These are phyloP conservation scores for Oryza officinalis DNA, from an alignment of 176 grass and related monocot species.

Conservation along the genomic window DNA sequence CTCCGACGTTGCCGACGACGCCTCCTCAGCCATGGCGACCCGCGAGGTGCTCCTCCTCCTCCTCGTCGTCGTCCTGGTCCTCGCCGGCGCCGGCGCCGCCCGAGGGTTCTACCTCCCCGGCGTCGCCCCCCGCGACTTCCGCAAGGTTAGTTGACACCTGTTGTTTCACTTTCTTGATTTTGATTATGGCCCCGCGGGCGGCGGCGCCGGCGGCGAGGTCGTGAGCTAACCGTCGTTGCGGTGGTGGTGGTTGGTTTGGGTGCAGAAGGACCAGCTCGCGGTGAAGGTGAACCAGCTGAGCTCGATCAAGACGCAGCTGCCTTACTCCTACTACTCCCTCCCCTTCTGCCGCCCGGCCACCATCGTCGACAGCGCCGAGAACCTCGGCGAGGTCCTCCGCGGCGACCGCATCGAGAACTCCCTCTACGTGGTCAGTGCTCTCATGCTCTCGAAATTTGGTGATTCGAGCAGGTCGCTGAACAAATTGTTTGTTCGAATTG, in stretches of 20 bases:
- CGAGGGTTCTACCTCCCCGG: slow-evolving; percentile 82
- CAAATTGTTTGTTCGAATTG: no score
- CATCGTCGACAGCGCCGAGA: slow-evolving; percentile 87
- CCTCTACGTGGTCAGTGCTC: slow-evolving; percentile 60
- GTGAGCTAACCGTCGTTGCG: neutral
- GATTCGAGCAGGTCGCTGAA: no score
- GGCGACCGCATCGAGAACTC: slow-evolving; percentile 91
- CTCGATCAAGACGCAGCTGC: slow-evolving; percentile 89
- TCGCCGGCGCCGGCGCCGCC: slow-evolving; percentile 28
- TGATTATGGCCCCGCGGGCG: no score
- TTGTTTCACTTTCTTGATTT: no score
- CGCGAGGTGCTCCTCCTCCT: neutral
- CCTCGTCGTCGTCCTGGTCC: neutral
- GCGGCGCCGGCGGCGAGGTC: neutral
- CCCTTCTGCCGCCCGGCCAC: slow-evolving; percentile 66
- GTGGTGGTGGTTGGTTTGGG: neutral
- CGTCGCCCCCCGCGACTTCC: slow-evolving; percentile 80
- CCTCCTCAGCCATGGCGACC: slow-evolving; percentile 30
- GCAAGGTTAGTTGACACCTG: slow-evolving; percentile 45
- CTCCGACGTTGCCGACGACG: neutral
- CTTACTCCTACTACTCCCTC: slow-evolving; percentile 90
- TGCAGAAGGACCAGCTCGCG: slow-evolving; percentile 64
- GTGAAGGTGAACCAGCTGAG: slow-evolving; percentile 95
- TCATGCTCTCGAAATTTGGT: no score
- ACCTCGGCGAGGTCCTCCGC: slow-evolving; percentile 91